Base-by-base conservation (phyloP, 768 basidiomycete genomes). In the Lentinula detonsa region DNA sequence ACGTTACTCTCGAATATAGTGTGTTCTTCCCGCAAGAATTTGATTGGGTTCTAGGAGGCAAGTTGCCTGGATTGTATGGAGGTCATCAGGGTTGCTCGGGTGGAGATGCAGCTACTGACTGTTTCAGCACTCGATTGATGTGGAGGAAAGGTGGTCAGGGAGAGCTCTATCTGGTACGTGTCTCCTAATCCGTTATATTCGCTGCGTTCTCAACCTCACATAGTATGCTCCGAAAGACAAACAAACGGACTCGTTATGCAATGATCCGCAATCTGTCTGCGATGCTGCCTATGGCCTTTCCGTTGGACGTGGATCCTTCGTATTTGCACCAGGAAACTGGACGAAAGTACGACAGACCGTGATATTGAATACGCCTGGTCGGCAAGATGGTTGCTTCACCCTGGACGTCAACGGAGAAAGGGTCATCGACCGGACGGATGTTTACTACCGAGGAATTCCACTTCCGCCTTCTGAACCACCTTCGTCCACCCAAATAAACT, bases 71-170 rank as follows among this genome's bases (percentile, higher is more conserved):
- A 0, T 63, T 94, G 4, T 92, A 86, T 66, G 88, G 88, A 0
- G 89, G 89, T 0, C 84, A 81, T 64, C 74, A 68, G 3, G 61
- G 76, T 18, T 92, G 90, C 69, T 90, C 89, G 18, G 91, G 91
- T 5, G 91, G 91, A 1, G 76, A 84, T 65, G 78, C 79, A n/a
- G 93, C 91, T 6, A 64, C 75, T 39, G 77, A 81, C 48, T 95
- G 93, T 66, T 95, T 91, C 68, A 91, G 89, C 68, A 93, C 92
- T 5, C 74, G 93, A 31, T 61, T 95, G 65, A 95, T 95, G 93
- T 95, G 89, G 88, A 77, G 89, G 42, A 67, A 70, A 11, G 73
- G 73, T 0, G 92, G 93, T 4, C 71, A 70, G 0, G 93, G 92
- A 4, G 93, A 95, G 67, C 73, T 91, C 31, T 93, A 92, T 66